These are phyloP conservation scores for Fusarium brevicatenulatum DNA, from an alignment of 2,329 filamentous ascomycete species.

Conservation along the genomic window DNA sequence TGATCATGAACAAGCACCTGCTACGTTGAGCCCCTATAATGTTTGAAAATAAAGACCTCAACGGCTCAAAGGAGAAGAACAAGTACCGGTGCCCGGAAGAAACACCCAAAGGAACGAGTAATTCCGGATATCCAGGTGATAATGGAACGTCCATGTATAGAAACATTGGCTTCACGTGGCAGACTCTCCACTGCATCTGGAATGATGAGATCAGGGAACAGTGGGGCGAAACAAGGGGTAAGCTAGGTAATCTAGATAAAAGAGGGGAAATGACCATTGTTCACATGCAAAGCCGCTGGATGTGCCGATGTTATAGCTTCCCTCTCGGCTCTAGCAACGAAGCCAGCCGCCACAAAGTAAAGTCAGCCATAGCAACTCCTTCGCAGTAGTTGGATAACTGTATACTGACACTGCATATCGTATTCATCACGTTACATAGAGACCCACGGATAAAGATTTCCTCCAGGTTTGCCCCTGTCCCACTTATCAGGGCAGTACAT, in stretches of 20 bases:
- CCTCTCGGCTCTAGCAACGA: background rate
- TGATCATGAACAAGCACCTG: background rate
- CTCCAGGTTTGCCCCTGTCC: background rate
- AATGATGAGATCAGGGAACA: background rate
- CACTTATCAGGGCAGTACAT: background rate
- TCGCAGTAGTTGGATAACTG: background rate
- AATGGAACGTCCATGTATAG: background rate
- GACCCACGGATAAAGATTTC: background rate
- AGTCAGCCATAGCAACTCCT: accelerated
- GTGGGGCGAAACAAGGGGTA: background rate
- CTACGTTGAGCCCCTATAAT: background rate
- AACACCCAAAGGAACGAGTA: background rate
- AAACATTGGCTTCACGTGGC: background rate
- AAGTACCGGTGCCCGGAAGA: background rate
- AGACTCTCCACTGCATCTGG: background rate
- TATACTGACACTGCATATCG: background rate
- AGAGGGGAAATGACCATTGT: background rate
- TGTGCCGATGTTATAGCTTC: background rate
- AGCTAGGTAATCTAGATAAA: background rate
- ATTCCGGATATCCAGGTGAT: background rate
- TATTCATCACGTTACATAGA: background rate
- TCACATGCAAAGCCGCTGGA: background rate
- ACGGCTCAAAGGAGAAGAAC: no score
- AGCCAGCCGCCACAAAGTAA: background rate
- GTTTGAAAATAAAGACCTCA: background rate